Base-by-base conservation (phyloP, 2,329 filamentous ascomycete species). In the Diplodia corticola region DNA sequence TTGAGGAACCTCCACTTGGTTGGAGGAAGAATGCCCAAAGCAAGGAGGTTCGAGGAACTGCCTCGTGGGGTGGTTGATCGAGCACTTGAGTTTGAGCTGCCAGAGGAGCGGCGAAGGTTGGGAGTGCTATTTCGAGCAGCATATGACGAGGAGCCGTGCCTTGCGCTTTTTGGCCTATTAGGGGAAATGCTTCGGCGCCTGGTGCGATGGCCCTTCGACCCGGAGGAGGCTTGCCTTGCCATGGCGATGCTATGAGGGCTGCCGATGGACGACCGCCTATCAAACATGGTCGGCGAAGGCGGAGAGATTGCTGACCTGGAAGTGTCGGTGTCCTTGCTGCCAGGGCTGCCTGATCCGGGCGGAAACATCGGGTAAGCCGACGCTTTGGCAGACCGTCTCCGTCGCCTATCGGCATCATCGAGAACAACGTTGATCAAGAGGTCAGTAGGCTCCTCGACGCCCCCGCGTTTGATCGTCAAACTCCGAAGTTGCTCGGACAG, bases 1-100 rank as follows among this genome's bases (percentile, higher is more conserved):
- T 91, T 90, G 73, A 99, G 80, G 78, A 98, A 97, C 66, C 94
- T 89, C 95, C 95, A 99, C 79, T 98, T 98, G 1, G 90, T 91
- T 0, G 91, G 81, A 49, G 93, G 92, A 17, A 98, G 83, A 67
- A 89, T 84, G 46, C 89, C 89, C 75, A 89, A 83, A 15, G 86
- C 83, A 59, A 94, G 80, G 1, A 96, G 83, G 71, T 95, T 96
- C 1, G 91, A 90, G 17, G 90, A 88, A 79, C 93, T 96, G 54
- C 89, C 88, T 69, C 82, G 76, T 28, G 82, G 82, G 30, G 83
- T 83, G 49, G 80, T 80, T 9, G 85, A 86, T 44, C 82, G 80
- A 15, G 80, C 89, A 78, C 80, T 89, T 74, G 94, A 97, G 73
- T 95, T 91, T 1, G 94, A 98, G 78, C 95, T 98, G 55, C 92